Base-by-base conservation (phyloP, 2,329 filamentous ascomycete species). In the Anisogramma anomala region DNA sequence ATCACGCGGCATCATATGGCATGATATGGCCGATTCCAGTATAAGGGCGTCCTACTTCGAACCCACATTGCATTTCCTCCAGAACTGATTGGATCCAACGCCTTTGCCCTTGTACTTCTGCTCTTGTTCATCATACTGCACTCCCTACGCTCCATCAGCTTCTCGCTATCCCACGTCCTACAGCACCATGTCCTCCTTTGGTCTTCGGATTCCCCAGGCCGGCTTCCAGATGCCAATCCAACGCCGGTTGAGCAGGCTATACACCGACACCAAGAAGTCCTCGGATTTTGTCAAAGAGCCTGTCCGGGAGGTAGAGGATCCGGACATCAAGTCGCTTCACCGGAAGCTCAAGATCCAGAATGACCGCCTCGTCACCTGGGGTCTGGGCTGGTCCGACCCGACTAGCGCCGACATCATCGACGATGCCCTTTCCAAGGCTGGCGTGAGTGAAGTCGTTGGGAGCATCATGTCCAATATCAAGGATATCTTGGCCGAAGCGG, bases 381-480 rank as follows among this genome's bases (percentile, higher is more conserved):
- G 83, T 0, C 65, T 86, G 39, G 81, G 86, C 58, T 89, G 84
- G 84, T 83, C 78, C 42, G 82, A 87, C 56, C 77, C 79, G 13
- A 72, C 68, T 49, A 72, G 79, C 53, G 69, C 78, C 45, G 73
- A 76, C 52, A 77, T 84, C 58, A 87, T 88, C 48, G 77, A 81
- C 53, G 75, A 79, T 53, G 76, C 74, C 11, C 65, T 81, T 7
- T 83, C 82, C 52, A 79, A 82, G 56, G 79, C 80, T 39, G 84
- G 83, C 17, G 63, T 88, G 41, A 83, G 79, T 45, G 82, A 87
- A 56, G 74, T 84, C 1, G 83, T 88, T 39, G 77, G 77, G 43
- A 85, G 81, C 56, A 82, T 88, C 52, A 77, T 89, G 70, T 75
- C 74, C 13, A 87, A 82, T 36, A 86, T 88, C 55, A 84, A 85